These are phyloP conservation scores for Pistacia integerrima DNA, from an alignment of 345 rosid species.

Conservation along the genomic window DNA sequence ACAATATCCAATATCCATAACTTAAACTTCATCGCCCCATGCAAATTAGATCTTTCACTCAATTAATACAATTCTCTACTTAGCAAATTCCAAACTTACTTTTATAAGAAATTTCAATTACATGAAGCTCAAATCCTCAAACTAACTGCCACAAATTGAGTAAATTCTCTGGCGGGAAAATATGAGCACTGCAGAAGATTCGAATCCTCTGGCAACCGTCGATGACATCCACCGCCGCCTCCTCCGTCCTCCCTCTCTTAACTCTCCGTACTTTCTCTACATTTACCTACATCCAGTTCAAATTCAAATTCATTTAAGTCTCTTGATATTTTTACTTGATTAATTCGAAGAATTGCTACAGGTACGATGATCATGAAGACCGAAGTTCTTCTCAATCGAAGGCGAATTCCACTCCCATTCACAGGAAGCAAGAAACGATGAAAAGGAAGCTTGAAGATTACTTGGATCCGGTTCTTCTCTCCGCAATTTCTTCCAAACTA, in stretches of 20 bases:
- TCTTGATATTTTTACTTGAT: background rate
- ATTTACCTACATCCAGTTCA: background rate
- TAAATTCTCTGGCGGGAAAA: conserved; percentile 14
- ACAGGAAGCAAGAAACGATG: conserved; percentile 1
- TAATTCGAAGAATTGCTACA: background rate
- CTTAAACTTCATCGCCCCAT: too few species aligned
- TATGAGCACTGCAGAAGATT: conserved; percentile 16
- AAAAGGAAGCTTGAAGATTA: conserved; percentile 36
- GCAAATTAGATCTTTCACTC: too few species aligned
- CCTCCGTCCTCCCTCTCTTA: conserved; percentile 23
- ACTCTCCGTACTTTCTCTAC: conserved; percentile 11
- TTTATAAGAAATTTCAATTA: too few species aligned
- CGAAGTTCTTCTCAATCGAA: conserved; percentile 7
- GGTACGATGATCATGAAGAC: background rate
- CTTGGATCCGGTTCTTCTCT: conserved; percentile 34
- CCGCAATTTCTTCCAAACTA: conserved; percentile 16
- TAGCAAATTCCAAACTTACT: too few species aligned
- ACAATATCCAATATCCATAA: too few species aligned
- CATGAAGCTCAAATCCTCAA: too few species aligned
- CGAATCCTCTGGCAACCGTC: conserved; percentile 30
- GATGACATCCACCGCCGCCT: conserved; percentile 31
- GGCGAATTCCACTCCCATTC: background rate
- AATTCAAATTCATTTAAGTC: background rate
- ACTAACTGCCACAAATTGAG: background rate
- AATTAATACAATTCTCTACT: too few species aligned